Evolutionary conservation across 371 early-diverging fungal genomes (phyloP).

Genomic region (Aphelidium insulamus): DNA sequence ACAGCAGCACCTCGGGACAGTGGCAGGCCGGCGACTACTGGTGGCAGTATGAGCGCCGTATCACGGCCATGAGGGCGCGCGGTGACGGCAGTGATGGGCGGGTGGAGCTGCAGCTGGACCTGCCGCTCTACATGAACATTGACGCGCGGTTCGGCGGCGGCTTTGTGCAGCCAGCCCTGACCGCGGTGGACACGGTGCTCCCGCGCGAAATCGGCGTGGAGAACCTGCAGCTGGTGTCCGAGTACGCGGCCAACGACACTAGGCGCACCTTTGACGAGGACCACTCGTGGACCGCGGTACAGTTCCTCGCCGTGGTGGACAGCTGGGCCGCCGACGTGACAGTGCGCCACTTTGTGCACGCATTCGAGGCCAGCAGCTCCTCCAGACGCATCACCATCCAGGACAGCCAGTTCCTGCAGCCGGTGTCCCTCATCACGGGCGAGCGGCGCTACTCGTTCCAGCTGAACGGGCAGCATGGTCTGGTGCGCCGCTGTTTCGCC

Average conservation of each 20-base stretch:
- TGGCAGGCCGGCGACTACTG: conserved; percentile 8
- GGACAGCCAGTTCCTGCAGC: conserved; percentile 9
- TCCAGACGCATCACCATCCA: conserved; percentile 10
- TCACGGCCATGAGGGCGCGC: conserved; percentile 7
- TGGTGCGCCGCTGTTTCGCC: conserved; percentile 10
- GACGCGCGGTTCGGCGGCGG: no score
- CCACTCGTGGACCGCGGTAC: conserved; percentile 9
- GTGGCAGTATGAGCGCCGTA: conserved; percentile 9
- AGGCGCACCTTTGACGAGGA: conserved; percentile 6
- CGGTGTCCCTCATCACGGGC: conserved; percentile 8
- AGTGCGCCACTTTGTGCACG: conserved; percentile 7
- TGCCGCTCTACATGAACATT: no score
- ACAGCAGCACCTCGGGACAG: conserved; percentile 2
- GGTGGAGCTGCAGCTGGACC: no score
- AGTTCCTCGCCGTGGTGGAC: conserved; percentile 6
- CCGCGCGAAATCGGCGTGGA: conserved; percentile 11
- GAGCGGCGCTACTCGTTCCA: conserved; percentile 12
- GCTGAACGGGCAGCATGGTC: conserved; percentile 11
- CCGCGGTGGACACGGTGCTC: no score
- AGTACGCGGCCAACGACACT: conserved; percentile 2
- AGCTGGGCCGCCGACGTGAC: conserved; percentile 13
- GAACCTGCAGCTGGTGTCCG: conserved; percentile 8
- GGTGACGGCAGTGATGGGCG: no score
- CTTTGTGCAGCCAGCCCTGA: no score
- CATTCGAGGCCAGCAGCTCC: conserved; percentile 7